Base-by-base conservation (phyloP, 1,284 basidiomycete species). In the Malassezia restricta region DNA sequence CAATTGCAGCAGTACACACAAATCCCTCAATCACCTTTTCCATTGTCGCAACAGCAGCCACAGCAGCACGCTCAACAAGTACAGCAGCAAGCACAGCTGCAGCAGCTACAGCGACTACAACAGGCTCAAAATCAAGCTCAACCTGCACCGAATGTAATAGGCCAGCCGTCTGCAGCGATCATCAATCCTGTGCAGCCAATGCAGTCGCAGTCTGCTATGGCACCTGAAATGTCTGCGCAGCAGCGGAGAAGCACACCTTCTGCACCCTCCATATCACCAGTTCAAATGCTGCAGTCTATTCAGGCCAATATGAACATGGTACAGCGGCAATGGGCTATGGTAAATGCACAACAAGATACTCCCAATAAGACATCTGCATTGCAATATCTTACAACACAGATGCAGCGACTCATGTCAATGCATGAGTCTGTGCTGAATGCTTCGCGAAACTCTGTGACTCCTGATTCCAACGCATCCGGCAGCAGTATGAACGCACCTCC, bases 281-380 rank as follows among this genome's bases (percentile, higher is more conserved):
- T 3, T 1, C 44, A 46, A 20, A 20, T 45, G n/a, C 38, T 55
- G 2, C 49, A 59, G 41, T 47, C 40, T n/a, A 47, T 62, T 32
- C 51, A 53, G n/a, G 27, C 39, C 9, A 64, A 63, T 44, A 66
- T 68, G 27, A 45, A 47, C 9, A 56, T 59, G 31, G 52, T 71
- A 3, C 66, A 71, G 40, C 58, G 63, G 9, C 68, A 71, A 43
- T 71, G 66, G 66, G 55, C 60, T 8, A 54, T 61, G 35, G 56
- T 67, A n/a, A 58, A 53, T 6, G 47, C 54, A 6, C 63, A 66
- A 49, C 66, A 61, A 0, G 66, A 71, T 43, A 56, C 63, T 1
- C 63, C 60, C 0, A 61, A 57, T 31, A 71, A 68, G 51, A 58
- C 57, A 24, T 59, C 56, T 9, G 60, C 62, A 7, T 61, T 64